Conservation (phyloP, 139 green algal species). For the Protoeuglena noctilucae region DNA sequence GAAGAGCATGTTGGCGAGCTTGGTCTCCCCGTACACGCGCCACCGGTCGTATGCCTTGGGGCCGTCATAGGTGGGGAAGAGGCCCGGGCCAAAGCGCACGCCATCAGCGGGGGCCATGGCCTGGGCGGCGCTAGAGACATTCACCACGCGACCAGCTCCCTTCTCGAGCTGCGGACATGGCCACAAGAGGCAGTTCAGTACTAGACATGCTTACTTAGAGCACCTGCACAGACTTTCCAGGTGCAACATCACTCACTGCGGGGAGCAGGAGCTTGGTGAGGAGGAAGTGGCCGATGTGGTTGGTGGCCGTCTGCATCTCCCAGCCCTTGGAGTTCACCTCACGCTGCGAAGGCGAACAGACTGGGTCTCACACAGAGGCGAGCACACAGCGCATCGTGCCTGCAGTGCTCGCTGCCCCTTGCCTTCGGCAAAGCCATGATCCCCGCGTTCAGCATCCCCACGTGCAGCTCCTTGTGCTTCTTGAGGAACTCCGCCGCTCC, state of each 20-base stretch:
- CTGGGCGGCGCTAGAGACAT: too few species aligned
- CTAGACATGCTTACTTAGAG: too few species aligned
- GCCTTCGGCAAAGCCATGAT: not conserved
- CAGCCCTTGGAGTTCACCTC: constrained; percentile 1
- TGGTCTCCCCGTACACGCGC: not conserved
- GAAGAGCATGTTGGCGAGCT: not conserved
- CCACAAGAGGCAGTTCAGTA: too few species aligned
- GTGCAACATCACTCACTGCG: too few species aligned
- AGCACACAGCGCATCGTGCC: too few species aligned
- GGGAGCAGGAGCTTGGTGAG: constrained; percentile 4
- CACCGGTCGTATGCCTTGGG: not conserved
- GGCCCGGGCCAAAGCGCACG: not conserved
- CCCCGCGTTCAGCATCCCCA: not conserved
- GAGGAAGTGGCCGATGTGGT: constrained; percentile 3
- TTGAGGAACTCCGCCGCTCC: too few species aligned
- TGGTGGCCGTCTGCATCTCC: constrained; percentile 4
- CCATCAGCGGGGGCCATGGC: too few species aligned
- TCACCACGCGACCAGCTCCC: too few species aligned
- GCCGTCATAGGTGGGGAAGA: not conserved
- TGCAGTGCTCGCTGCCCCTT: too few species aligned
- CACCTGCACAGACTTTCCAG: too few species aligned
- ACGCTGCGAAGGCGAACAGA: too few species aligned
- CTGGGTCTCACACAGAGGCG: too few species aligned
- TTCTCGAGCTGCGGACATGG: constrained; percentile 3
- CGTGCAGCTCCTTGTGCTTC: not conserved